Evolutionary conservation across 1,284 basidiomycete species (phyloP), one percentile per base, ranked within the genome.

Genomic region (Puccinia sorghi): DNA sequence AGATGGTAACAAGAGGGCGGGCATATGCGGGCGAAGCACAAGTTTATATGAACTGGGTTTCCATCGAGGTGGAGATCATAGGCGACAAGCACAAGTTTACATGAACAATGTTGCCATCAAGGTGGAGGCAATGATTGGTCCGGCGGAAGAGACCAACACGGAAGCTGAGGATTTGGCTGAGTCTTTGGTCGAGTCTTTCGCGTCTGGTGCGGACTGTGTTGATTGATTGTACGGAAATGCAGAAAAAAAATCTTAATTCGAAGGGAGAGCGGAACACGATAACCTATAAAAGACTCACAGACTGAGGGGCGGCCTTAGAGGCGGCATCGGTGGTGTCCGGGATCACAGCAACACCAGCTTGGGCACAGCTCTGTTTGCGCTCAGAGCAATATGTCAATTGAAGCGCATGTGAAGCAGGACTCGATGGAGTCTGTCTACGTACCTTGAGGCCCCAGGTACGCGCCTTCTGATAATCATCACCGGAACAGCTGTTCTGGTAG

Each of bases 381-480:
- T 3, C 37, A 20, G 39, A 39, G 12, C 5, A 6, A 57, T 2
- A 41, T 41, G 39, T 63, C 15, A 63, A 32, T 13, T 63, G 32
- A 1, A 39, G 32, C 32, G 59, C 5, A 13, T 61, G 8, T 15
- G 17, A 39, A 27, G 54, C 25, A 22, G 25, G 57, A 3, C 27
- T 9, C 11, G n/a, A 63, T 6, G 11, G 5, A 37, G 1, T 41
- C 22, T 39, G 27, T 37, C 57, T 39, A 17, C 59, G 3, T 63
- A 72, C 71, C 4, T 25, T 72, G 25, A 72, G n/a, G 15, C 56
- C 71, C 71, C 71, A 72, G 46, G 56, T 39, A 25, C 17, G 52
- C 39, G 71, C 71, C 12, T 2, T 46, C 12, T 32, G n/a, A 11
- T 27, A 6, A 61, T 72, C 71, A 59, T 39, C 39, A 2, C 27